Percentiles rank a stretch among this genome's conserved stretches.
phyloP scores from a whole-genome alignment of 2,329 filamentous ascomycete genomes.

The Trichoderma sp. region DNA sequence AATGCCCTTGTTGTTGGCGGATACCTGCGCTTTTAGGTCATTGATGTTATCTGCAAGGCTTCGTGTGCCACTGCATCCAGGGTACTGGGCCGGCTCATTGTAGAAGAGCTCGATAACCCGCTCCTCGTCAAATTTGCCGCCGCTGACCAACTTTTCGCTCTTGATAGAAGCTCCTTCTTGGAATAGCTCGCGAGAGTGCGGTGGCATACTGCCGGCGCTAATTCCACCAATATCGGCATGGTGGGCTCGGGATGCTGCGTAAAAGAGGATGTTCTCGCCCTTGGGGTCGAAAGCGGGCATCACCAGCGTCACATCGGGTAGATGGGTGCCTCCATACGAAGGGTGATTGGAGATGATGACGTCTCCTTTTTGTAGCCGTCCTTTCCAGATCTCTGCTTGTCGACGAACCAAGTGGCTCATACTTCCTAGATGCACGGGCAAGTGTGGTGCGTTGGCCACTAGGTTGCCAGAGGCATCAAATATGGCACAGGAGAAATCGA shows the following conservation, averaged over 20 bases:
- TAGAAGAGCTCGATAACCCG: constrained; percentile 70
- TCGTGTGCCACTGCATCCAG: constrained; percentile 73
- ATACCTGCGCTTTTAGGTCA: constrained; percentile 78
- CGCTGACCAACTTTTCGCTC: constrained; percentile 68
- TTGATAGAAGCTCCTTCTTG: constrained; percentile 63
- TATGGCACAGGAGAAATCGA: constrained; percentile 79
- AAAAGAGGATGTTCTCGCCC: constrained; percentile 73
- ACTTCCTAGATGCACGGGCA: constrained; percentile 76
- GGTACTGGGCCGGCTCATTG: constrained; percentile 69
- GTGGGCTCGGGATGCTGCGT: constrained; percentile 75
- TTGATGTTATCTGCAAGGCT: constrained; percentile 80
- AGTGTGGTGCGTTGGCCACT: constrained; percentile 75
- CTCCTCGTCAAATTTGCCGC: constrained; percentile 75
- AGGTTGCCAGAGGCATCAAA: constrained; percentile 74
- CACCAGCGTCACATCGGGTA: constrained; percentile 78
- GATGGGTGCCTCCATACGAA: constrained; percentile 77
- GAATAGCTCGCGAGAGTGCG: constrained; percentile 62
- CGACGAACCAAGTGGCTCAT: constrained; percentile 80
- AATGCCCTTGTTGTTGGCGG: constrained; percentile 82
- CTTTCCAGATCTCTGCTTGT: constrained; percentile 76
- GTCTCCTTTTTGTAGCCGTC: constrained; percentile 72
- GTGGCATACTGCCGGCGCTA: constrained; percentile 77
- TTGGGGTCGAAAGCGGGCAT: constrained; percentile 69
- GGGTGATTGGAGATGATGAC: constrained; percentile 83
- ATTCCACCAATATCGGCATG: constrained; percentile 86